These are phyloP conservation scores for Starmerella vaccinii DNA, from an alignment of 805 yeast species.

Conservation along the genomic window DNA sequence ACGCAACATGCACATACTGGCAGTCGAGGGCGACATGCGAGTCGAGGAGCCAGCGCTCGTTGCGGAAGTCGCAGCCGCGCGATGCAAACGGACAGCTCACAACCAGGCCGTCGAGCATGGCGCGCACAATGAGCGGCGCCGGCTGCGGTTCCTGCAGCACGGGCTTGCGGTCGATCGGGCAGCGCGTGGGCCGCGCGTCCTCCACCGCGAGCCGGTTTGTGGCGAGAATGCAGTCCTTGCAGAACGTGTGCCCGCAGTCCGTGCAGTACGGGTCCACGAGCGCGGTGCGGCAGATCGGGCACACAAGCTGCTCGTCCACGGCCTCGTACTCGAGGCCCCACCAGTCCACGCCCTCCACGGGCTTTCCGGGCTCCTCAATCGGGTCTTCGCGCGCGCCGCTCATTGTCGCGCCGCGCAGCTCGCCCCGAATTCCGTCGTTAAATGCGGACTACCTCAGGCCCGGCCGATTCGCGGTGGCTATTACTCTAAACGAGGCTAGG, in stretches of 20 bases:
- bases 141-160: conserved; percentile 36
- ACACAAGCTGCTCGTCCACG: conserved; percentile 28
- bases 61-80: conserved; percentile 49
- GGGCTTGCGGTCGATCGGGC: conserved; percentile 55
- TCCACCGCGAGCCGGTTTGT: conserved; percentile 22
- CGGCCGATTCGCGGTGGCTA: not conserved
- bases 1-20: conserved; percentile 33
- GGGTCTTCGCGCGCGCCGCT: not conserved
- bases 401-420: not conserved
- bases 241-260: conserved; percentile 59
- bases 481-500: not conserved
- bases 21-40: conserved; percentile 41
- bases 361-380: conserved; percentile 7
- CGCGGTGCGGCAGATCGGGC: conserved; percentile 63
- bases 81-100: conserved; percentile 44
- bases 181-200: conserved; percentile 26
- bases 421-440: not conserved
- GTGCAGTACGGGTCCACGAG: conserved; percentile 54
- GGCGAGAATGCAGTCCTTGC: conserved; percentile 41
- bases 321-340: conserved; percentile 26
- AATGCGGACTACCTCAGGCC: too few relatives aligned
- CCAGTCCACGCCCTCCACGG: conserved; percentile 24
- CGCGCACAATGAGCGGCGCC: conserved; percentile 50
- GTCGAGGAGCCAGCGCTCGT: conserved; percentile 49
- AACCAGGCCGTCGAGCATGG: conserved; percentile 49